Evolutionary conservation across 2,329 filamentous ascomycete genomes (phyloP), one percentile per base, ranked within the genome.

Genomic region (Epichloe typhina): DNA sequence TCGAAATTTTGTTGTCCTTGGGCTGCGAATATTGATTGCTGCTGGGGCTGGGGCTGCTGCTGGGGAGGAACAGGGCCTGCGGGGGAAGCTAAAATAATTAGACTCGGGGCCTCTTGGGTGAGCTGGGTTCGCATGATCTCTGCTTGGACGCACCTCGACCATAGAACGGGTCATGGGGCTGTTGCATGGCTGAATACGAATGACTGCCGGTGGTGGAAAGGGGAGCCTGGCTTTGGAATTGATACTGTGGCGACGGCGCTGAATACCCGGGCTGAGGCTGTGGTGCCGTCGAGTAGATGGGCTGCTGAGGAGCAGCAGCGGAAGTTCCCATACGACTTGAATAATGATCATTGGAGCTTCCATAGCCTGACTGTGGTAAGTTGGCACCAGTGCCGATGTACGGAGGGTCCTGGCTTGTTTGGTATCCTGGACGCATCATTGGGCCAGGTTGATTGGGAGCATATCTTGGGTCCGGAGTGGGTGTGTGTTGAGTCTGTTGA

Each of bases 61-160:
- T 61, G 57, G 23, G 61, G 53, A 51, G 67, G 60, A 45, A 60
- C 53, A 55, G 66, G 66, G 64, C 71, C 72, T 70, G 74, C 73
- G 65, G 72, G 69, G 61, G 72, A 75, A 61, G 71, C 72, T 76
- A 75, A 63, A 72, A 63, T 23, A 69, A 72, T 73, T 66, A 73
- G 68, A 72, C 40, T 43, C 49, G 56, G 59, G 48, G 52, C 50
- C 51, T 23, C 39, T 50, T 50, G 44, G 51, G 51, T 40, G 45
- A 50, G 44, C 47, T 53, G 33, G 51, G 51, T 46, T 53, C 49
- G 48, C 45, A 50, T 53, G 31, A 47, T 50, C 51, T 47, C 48
- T 52, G 40, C 37, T 44, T 53, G 68, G 76, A 82, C 74, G 73
- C 73, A 77, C 79, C 77, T 72, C 78, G 78, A 69, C 76, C 76